Base-by-base conservation (phyloP, 2,329 filamentous ascomycete species). In the Zopfia rhizophila region DNA sequence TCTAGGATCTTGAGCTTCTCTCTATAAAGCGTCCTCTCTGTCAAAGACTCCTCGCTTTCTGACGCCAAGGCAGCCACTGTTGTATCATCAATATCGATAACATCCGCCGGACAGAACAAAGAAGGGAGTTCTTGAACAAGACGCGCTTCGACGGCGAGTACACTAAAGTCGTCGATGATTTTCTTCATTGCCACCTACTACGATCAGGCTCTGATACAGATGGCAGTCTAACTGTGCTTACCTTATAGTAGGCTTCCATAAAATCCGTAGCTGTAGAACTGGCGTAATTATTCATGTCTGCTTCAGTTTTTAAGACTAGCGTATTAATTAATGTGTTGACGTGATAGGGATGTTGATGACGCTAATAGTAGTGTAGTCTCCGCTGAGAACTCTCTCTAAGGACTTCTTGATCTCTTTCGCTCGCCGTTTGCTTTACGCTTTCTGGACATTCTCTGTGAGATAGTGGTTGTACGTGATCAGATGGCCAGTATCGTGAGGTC, bases 131-230 rank as follows among this genome's bases (percentile, higher is more conserved):
- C 47, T 12, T 58, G 33, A 6, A 72, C 53, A 3, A 74, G 56
- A 17, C 61, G 61, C 4, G 54, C 40, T 56, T 76, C 74, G 14
- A 77, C 55, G 0, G 68, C 73, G 13, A 73, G 59, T 5, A 66
- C 64, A 19, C 63, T 63, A 48, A 77, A 58, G 46, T 75, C 66
- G 48, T 78, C 72, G 28, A 77, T 58, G 29, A 75, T 58, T 3
- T 51, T 69, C 52, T 75, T 74, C 21, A 72, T 39, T 2, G 74
- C 73, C 33, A 77, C 72, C 73, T 75, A 30, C 12, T 27, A 33
- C 19, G 7, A 7, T 32, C 17, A 46, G 31, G 23, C 21, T 19
- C 16, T 5, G 14, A 8, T 23, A 38, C 18, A 25, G 10, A 31
- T 33, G 30, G 19, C 17, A 16, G 3, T 31, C 4, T 16, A 14